A percentile compares a stretch with the other conserved stretches of the same genome.
phyloP scores from a whole-genome alignment of 805 yeast species.

The Isabelozyma rhagii region DNA sequence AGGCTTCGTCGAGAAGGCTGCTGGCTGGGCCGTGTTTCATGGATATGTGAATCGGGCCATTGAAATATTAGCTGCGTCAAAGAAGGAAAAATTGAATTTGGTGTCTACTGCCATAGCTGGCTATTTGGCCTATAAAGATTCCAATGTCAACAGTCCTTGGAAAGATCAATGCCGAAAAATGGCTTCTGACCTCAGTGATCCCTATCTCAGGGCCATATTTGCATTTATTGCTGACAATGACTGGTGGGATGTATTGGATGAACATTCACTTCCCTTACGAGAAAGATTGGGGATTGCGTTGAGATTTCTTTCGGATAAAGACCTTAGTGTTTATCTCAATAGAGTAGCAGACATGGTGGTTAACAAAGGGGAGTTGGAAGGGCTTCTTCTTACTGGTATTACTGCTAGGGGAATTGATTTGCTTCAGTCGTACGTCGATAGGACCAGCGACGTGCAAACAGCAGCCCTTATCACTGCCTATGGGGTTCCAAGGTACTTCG shows the following conservation, averaged over 20 bases:
- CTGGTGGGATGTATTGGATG: constrained; percentile 95
- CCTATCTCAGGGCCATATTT: constrained; percentile 86
- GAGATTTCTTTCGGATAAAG: constrained; percentile 77
- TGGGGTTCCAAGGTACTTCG: constrained; percentile 81
- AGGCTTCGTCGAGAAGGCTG: constrained; percentile 82
- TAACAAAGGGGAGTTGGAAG: constrained; percentile 82
- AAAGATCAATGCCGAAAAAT: constrained; percentile 86
- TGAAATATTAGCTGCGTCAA: constrained; percentile 70
- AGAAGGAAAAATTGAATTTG: constrained; percentile 63
- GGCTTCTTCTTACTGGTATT: constrained; percentile 86
- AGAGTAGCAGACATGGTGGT: constrained; percentile 71
- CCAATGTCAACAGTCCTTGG: constrained; percentile 73
- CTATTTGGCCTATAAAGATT: constrained; percentile 63
- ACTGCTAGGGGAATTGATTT: constrained; percentile 81
- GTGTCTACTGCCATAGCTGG: constrained; percentile 96
- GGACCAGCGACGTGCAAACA: constrained; percentile 88
- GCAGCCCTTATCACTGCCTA: constrained; percentile 78
- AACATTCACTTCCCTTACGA: constrained; percentile 78
- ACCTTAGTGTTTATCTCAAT: constrained; percentile 67
- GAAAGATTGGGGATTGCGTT: constrained; percentile 91
- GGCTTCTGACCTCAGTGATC: constrained; percentile 85
- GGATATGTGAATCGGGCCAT: constrained; percentile 84
- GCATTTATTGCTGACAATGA: constrained; percentile 92
- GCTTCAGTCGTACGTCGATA: constrained; percentile 80
- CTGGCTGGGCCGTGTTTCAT: constrained; percentile 96